These are phyloP conservation scores for Rhizomucor pusillus DNA, from an alignment of 371 early-diverging fungal genomes.

Conservation along the genomic window DNA sequence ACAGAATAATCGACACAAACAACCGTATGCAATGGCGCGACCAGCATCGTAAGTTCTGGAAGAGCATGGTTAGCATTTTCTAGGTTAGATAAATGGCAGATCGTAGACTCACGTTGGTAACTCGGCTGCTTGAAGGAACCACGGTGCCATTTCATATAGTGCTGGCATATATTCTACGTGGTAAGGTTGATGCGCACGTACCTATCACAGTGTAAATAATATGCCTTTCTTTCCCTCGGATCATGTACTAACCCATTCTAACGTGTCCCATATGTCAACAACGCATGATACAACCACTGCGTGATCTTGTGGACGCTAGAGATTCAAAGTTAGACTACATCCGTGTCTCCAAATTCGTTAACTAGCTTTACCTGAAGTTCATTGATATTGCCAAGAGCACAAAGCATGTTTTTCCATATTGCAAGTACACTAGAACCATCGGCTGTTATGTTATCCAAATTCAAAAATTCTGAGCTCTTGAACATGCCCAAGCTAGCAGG, in stretches of 20 bases:
- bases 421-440: constrained; percentile 35
- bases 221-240: background rate
- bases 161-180: constrained; percentile 52
- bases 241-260: constrained; percentile 41
- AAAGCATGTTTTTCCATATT: constrained; percentile 72
- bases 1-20: constrained; percentile 75
- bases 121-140: constrained; percentile 68
- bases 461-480: constrained; percentile 43
- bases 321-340: background rate
- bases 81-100: background rate
- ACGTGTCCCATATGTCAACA: constrained; percentile 66
- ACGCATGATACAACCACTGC: constrained; percentile 69
- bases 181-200: constrained; percentile 59
- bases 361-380: constrained; percentile 38
- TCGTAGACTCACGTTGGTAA: constrained; percentile 41
- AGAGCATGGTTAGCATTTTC: background rate
- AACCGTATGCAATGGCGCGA: constrained; percentile 60
- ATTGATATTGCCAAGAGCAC: constrained; percentile 69
- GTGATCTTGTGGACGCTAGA: constrained; percentile 57
- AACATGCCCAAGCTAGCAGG: constrained; percentile 39
- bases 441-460: constrained; percentile 36
- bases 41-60: constrained; percentile 55
- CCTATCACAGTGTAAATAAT: constrained; percentile 17
- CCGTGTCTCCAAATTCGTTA: background rate
- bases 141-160: constrained; percentile 63